Evolutionary conservation across 768 basidiomycete genomes (phyloP).

Genomic region (Naganishia kalamii): DNA sequence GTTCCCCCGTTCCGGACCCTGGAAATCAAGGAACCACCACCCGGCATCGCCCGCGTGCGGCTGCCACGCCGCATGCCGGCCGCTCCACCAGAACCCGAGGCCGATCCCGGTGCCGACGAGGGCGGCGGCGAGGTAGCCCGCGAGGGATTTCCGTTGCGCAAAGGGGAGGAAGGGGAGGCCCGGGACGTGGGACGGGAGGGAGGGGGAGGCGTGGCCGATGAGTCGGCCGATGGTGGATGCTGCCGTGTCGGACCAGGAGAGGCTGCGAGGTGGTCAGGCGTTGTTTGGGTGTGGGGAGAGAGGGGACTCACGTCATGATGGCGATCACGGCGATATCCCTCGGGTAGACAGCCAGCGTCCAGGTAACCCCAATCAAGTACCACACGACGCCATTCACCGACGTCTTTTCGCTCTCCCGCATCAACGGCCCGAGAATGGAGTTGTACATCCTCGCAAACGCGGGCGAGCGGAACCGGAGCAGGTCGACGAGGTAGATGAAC

Average conservation of each 20-base stretch:
- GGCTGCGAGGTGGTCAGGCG: conserved; percentile 50
- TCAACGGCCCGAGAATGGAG: conserved; percentile 65
- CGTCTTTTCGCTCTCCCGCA: conserved; percentile 83
- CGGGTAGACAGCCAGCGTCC: conserved; percentile 68
- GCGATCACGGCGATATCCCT: conserved; percentile 82
- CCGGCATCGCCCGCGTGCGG: conserved; percentile 32
- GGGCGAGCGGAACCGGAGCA: conserved; percentile 63
- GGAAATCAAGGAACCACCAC: conserved; percentile 36
- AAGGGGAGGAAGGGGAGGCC: conserved; percentile 56
- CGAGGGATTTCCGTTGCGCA: conserved; percentile 74
- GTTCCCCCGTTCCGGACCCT: conserved; percentile 1
- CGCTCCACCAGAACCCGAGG: conserved; percentile 60
- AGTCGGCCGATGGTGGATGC: conserved; percentile 88
- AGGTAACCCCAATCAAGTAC: conserved; percentile 82
- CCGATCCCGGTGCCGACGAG: conserved; percentile 65
- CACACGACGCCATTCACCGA: conserved; percentile 78
- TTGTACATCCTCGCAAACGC: conserved; percentile 68
- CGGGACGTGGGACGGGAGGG: conserved; percentile 52
- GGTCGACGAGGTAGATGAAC: conserved; percentile 65
- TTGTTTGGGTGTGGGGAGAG: not conserved
- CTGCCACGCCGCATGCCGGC: conserved; percentile 18
- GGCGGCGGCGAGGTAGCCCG: conserved; percentile 72
- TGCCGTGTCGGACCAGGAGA: conserved; percentile 93
- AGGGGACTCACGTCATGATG: conserved; percentile 69
- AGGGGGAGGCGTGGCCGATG: conserved; percentile 64